These are phyloP conservation scores for Tricharina praecox DNA, from an alignment of 495 filamentous ascomycete genomes.

Conservation along the genomic window DNA sequence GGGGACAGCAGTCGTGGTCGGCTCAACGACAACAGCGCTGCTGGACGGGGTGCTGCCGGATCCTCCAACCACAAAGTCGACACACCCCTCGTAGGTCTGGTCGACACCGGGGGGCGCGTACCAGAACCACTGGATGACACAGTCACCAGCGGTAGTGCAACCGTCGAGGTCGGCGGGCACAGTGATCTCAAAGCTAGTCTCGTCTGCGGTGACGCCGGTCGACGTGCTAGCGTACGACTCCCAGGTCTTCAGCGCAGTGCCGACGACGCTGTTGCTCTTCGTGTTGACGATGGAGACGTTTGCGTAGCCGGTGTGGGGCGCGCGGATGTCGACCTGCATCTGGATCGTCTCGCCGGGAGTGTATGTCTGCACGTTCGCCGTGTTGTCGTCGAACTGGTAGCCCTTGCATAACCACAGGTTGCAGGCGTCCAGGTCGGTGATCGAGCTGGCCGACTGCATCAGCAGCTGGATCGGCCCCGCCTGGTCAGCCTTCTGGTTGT, in stretches of 20 bases:
- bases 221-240: constrained; percentile 37
- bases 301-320: constrained; percentile 47
- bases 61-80: constrained; percentile 47
- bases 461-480: constrained; percentile 53
- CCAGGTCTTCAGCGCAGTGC: constrained; percentile 39
- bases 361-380: constrained; percentile 44
- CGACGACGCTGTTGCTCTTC: constrained; percentile 41
- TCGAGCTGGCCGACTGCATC: constrained; percentile 39
- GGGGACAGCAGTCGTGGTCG: constrained; percentile 6
- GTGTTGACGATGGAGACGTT: constrained; percentile 57
- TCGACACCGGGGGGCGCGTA: constrained; percentile 41
- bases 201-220: constrained; percentile 35
- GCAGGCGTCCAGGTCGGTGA: constrained; percentile 39
- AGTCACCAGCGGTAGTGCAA: constrained; percentile 39
- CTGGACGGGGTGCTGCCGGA: constrained; percentile 15
- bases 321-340: constrained; percentile 40
- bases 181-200: constrained; percentile 48
- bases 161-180: constrained; percentile 41
- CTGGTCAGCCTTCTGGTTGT: constrained; percentile 44
- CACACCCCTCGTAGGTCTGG: constrained; percentile 58
- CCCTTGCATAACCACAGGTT: constrained; percentile 57
- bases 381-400: constrained; percentile 55
- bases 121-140: constrained; percentile 54
- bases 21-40: constrained; percentile 4
- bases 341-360: constrained; percentile 41